Evolutionary conservation across 306 rosid genomes (phyloP).

Genomic region (Cicer pinnatifidum): DNA sequence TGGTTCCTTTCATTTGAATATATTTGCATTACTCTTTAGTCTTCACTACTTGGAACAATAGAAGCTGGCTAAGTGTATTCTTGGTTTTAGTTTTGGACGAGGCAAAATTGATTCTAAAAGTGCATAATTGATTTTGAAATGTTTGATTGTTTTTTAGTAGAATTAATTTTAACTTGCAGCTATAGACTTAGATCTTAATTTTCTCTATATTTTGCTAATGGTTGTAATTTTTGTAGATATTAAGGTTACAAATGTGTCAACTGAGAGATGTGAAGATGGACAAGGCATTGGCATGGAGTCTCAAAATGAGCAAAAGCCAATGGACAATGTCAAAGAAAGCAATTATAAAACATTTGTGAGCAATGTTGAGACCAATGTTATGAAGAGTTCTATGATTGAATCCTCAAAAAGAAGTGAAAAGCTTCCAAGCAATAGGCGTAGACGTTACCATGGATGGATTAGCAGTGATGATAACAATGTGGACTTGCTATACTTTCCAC

Average conservation of each 20-base stretch:
- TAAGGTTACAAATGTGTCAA: conserved; percentile 2
- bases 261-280: conserved; percentile 20
- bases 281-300: neutral
- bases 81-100: too few relatives aligned
- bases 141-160: too few relatives aligned
- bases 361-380: conserved; percentile 5
- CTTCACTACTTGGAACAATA: neutral
- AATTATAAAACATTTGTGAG: neutral
- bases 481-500: conserved; percentile 40
- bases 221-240: conserved; percentile 41
- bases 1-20: conserved; percentile 3
- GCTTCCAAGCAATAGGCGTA: conserved; percentile 30
- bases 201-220: neutral
- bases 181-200: too few relatives aligned
- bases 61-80: neutral
- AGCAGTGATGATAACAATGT: conserved; percentile 28
- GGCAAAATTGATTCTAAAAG: too few relatives aligned
- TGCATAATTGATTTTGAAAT: too few relatives aligned
- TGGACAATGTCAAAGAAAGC: conserved; percentile 20
- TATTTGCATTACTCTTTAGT: neutral
- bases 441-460: conserved; percentile 64
- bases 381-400: conserved; percentile 9
- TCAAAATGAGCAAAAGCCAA: conserved; percentile 4
- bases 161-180: too few relatives aligned
- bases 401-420: conserved; percentile 27